Conservation (phyloP, 192 early-diverging fungal species). For the Backusella westeae region DNA sequence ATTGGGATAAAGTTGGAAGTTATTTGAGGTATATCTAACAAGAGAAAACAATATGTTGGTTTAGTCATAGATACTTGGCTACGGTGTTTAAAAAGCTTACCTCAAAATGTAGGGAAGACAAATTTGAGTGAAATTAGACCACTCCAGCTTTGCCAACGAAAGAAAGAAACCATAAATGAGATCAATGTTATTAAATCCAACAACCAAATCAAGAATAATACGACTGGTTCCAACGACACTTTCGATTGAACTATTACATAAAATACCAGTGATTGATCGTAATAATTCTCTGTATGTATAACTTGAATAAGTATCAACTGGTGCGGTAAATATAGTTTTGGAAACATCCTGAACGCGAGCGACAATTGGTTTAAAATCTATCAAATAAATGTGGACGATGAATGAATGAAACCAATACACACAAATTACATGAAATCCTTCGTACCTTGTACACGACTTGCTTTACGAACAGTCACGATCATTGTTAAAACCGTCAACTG, state of each 20-base stretch:
- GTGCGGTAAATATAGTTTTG: slow-evolving; percentile 27
- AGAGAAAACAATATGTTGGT: not conserved
- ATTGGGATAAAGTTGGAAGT: slow-evolving; percentile 32
- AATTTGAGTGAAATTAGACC: slow-evolving; percentile 73
- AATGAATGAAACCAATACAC: not conserved
- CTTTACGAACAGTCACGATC: slow-evolving; percentile 52
- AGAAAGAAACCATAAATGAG: slow-evolving; percentile 67
- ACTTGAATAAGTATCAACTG: slow-evolving; percentile 17
- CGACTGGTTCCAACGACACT: slow-evolving; percentile 31
- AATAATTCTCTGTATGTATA: slow-evolving; percentile 32
- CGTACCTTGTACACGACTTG: slow-evolving; percentile 48
- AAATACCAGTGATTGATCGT: slow-evolving; percentile 22
- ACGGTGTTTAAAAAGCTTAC: slow-evolving; percentile 15
- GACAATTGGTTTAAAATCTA: slow-evolving; percentile 49
- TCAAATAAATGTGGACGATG: not conserved
- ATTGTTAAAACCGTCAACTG: slow-evolving; percentile 41
- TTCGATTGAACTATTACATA: slow-evolving; percentile 31
- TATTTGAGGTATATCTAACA: slow-evolving; percentile 40
- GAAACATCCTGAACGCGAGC: slow-evolving; percentile 38
- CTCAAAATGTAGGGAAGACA: slow-evolving; percentile 67
- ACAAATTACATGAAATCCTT: too few relatives aligned
- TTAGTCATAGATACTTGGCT: not conserved
- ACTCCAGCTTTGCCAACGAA: slow-evolving; percentile 58
- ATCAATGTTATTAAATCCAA: slow-evolving; percentile 44
- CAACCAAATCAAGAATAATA: slow-evolving; percentile 28